Evolutionary conservation across 2,329 filamentous ascomycete species (phyloP).

Genomic region (Graphilbum sp.): DNA sequence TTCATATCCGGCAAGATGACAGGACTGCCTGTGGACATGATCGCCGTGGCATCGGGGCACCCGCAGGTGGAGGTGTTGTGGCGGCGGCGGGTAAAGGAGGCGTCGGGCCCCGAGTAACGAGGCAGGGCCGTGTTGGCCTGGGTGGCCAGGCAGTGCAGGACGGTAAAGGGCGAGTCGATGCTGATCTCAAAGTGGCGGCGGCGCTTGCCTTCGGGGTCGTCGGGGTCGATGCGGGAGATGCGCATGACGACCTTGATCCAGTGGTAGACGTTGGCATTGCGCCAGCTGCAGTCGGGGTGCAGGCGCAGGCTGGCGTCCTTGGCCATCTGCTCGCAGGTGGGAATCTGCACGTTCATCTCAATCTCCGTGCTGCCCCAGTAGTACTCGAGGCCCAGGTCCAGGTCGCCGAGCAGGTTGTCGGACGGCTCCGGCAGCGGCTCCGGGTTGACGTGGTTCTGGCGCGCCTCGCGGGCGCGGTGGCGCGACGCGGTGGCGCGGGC

Average conservation of each 20-base stretch:
- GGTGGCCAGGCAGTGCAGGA: conserved; percentile 84
- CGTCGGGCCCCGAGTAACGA: conserved; percentile 46
- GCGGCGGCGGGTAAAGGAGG: conserved; percentile 26
- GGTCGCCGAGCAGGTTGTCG: conserved; percentile 66
- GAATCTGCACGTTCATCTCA: conserved; percentile 84
- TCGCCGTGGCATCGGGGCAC: conserved; percentile 32
- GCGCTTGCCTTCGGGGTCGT: conserved; percentile 54
- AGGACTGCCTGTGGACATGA: conserved; percentile 48
- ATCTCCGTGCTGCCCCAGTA: conserved; percentile 83
- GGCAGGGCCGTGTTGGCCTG: conserved; percentile 77
- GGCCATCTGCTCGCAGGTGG: conserved; percentile 74
- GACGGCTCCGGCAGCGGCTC: conserved; percentile 31
- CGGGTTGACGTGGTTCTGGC: conserved; percentile 21
- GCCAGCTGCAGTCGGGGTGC: conserved; percentile 84
- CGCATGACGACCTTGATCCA: conserved; percentile 98
- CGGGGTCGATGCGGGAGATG: conserved; percentile 66
- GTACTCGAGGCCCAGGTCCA: conserved; percentile 51
- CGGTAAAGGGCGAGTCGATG: conserved; percentile 88
- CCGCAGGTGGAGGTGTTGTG: conserved; percentile 32
- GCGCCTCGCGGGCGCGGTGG: conserved; percentile 38
- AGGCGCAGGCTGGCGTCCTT: conserved; percentile 49
- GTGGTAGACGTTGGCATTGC: conserved; percentile 85
- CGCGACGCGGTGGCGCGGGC: conserved; percentile 29
- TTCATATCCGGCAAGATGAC: conserved; percentile 7
- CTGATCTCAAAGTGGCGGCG: conserved; percentile 89